Base-by-base conservation (phyloP, 2,329 filamentous ascomycete species). In the Hypoxylon sp. region DNA sequence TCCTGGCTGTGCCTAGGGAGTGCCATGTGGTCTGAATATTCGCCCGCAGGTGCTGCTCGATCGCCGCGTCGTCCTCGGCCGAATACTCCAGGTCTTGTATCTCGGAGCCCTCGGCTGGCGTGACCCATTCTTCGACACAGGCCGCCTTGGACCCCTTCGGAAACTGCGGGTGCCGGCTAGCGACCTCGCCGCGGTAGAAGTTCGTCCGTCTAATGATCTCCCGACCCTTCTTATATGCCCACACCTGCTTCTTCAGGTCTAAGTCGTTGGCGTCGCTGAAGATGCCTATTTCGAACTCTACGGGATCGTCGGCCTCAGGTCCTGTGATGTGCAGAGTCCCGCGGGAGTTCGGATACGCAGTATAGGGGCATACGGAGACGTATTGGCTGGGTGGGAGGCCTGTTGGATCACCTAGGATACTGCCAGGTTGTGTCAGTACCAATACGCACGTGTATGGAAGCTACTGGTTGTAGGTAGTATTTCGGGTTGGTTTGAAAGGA, bases 181-280 rank as follows among this genome's bases (percentile, higher is more conserved):
- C 76, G 2, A 84, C 40, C 72, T 86, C 82, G 73, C 87, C 81
- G 62, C 81, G 72, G 77, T 85, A 90, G 64, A 83, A 81, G 1
- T 82, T 77, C 74, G 87, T 85, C 13, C 88, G 85, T 2, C 89
- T 85, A 22, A 83, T 80, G 59, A 91, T 84, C 76, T 90, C 89
- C 2, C 90, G 87, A n/a, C 84, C 82, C 72, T 85, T 86, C 78
- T 92, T 92, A 81, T 92, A 92, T 0, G 81, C 84, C 88, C 89
- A 91, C 10, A 89, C 72, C 11, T 87, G 84, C 72, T 84, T 87
- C 75, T 86, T 86, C 30, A 90, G 33, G 72, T 91, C 89, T n/a
- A 88, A 53, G 56, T 73, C 42, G 76, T 69, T 72, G 10, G 78
- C 73, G 60, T 90, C 85, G 8, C 77, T 83, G 33, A 91, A 82